phyloP scores from a whole-genome alignment of 345 rosid genomes.

The Acer negundo region DNA sequence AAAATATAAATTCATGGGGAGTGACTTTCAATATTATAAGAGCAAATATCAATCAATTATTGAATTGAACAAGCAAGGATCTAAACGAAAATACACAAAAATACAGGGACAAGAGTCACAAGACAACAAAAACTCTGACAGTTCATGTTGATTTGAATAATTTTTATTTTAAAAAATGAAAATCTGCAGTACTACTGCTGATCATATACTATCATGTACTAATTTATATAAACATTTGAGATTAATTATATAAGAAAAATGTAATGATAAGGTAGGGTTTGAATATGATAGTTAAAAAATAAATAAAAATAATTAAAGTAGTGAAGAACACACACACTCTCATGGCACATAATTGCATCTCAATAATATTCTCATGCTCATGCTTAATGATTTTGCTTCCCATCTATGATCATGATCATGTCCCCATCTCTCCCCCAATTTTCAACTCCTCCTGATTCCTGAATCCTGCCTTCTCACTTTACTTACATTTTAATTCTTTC shows the following conservation, averaged over 20 bases:
- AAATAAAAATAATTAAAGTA: constrained; percentile 9
- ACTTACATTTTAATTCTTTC: constrained; percentile 25
- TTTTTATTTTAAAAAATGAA: neutral
- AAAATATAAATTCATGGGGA: neutral
- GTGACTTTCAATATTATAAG: neutral
- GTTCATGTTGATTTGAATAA: neutral
- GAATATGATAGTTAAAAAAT: neutral
- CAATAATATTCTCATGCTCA: constrained; percentile 44
- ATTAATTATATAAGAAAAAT: neutral
- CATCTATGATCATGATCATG: constrained; percentile 31
- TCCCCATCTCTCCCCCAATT: constrained; percentile 33
- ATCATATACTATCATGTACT: neutral
- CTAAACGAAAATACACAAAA: neutral
- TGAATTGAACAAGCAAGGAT: neutral
- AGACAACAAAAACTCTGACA: neutral
- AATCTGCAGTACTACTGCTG: neutral
- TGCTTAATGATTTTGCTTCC: constrained; percentile 81
- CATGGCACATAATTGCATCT: constrained; percentile 55
- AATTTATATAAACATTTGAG: neutral
- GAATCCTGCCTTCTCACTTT: constrained; percentile 1
- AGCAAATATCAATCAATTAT: too few species aligned
- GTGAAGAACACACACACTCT: constrained; percentile 36
- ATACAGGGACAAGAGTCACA: neutral
- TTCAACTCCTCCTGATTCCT: constrained; percentile 6
- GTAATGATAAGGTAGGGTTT: constrained; percentile 31